Evolutionary conservation across 2,329 filamentous ascomycete species (phyloP), one percentile per base, ranked within the genome.

Genomic region (Curvularia spicifera): DNA sequence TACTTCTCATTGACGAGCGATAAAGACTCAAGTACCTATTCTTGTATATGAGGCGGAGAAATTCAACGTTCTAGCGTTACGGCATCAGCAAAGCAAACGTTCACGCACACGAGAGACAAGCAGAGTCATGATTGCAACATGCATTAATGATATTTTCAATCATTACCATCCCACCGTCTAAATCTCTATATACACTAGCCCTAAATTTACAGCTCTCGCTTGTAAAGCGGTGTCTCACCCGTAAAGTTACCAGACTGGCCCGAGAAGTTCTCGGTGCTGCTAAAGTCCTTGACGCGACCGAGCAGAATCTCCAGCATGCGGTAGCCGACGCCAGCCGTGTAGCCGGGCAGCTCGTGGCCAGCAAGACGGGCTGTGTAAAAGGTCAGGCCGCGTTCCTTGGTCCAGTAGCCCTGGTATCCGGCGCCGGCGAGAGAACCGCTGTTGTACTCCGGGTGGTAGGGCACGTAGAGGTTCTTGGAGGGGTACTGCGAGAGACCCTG

Each of bases 401-500:
- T 72, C 74, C 78, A 82, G 1, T 61, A 61, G 2, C 81, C 81
- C 37, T 81, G 69, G 18, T 73, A 58, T 1, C 80, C 79, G 7
- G 77, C 68, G 13, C 78, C 80, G 0, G 78, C 76, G 18, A 78
- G 70, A 2, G 74, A 60, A 18, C 78, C 78, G 2, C 63, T 60
- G 51, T 79, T 78, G 59, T 75, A 78, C 57, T 78, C 77, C 0
- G 76, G 76, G 63, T 81, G 78, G 66, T 79, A 79, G 0, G 81
- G 80, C 0, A 75, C 75, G 59, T 79, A 81, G 43, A 82, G 76
- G 1, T 71, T 70, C n/a, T 68, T 74, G 18, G 60, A 67, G 0
- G 82, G 82, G 22, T 78, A 77, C 5, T 68, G 56, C 24, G 80
- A 76, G 42, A 84, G 78, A 10, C 82, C 82, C 50, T 82, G 79